Conservation (phyloP, 2,329 filamentous ascomycete species). For the Stenocarpella maydis region DNA sequence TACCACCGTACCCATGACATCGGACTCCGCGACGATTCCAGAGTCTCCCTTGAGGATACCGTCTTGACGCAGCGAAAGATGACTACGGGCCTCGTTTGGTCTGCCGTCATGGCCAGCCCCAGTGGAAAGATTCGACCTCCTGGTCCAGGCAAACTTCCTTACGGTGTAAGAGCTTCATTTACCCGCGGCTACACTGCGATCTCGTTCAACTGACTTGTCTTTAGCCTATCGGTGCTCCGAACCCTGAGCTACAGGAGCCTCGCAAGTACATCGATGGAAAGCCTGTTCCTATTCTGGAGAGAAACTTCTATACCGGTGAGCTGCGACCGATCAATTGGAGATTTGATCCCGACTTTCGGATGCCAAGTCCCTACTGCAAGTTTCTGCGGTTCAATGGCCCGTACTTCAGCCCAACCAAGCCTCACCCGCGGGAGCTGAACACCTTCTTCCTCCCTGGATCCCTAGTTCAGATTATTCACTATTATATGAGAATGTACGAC, state of each 20-base stretch:
- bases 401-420: neutral
- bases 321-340: conserved; percentile 2
- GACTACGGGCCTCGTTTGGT: conserved; percentile 7
- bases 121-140: neutral
- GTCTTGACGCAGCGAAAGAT: conserved; percentile 3
- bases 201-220: neutral
- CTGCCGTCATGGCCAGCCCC: conserved; percentile 13
- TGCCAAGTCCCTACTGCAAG: conserved; percentile 14
- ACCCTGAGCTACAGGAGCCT: conserved; percentile 15
- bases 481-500: neutral
- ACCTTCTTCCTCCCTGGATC: neutral
- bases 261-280: neutral
- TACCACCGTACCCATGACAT: neutral
- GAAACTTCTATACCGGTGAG: neutral
- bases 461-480: neutral
- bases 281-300: neutral
- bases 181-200: neutral
- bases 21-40: neutral
- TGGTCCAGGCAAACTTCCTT: neutral
- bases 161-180: neutral
- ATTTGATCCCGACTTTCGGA: conserved; percentile 11
- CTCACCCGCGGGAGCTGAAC: neutral
- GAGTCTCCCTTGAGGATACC: neutral
- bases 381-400: conserved; percentile 17
- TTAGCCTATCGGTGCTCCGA: conserved; percentile 15